Conservation (phyloP, 805 yeast species). For the Lachancea quebecensis region DNA sequence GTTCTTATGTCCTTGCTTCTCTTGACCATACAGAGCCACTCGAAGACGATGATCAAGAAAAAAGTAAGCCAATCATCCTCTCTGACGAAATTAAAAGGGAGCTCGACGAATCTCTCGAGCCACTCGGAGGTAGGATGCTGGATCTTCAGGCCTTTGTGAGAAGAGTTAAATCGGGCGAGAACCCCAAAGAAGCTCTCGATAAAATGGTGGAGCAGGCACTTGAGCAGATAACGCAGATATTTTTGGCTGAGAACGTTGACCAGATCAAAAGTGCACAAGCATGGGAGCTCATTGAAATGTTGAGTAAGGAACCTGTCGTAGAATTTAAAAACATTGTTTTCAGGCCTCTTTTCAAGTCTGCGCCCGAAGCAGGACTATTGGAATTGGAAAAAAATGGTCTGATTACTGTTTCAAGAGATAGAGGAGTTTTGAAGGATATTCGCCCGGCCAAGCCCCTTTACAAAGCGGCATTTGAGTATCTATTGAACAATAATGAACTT, state of each 20-base stretch:
- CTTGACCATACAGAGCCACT: constrained; percentile 28
- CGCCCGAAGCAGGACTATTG: constrained; percentile 49
- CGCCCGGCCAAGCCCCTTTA: constrained; percentile 80
- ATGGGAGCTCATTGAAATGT: constrained; percentile 69
- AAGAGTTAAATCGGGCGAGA: constrained; percentile 82
- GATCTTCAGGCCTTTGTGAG: constrained; percentile 88
- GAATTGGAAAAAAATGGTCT: constrained; percentile 77
- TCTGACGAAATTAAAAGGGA: constrained; percentile 25
- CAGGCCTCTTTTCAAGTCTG: constrained; percentile 53
- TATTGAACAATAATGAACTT: constrained; percentile 51
- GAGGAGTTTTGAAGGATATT: constrained; percentile 64
- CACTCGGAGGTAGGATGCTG: constrained; percentile 91
- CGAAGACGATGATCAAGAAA: constrained; percentile 27
- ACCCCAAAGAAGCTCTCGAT: constrained; percentile 63
- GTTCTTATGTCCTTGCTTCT: constrained; percentile 57
- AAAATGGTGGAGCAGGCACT: constrained; percentile 82
- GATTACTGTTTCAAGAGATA: constrained; percentile 61
- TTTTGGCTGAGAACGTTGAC: constrained; percentile 42
- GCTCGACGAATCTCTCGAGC: constrained; percentile 53
- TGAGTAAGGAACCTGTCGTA: constrained; percentile 45
- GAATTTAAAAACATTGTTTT: constrained; percentile 46
- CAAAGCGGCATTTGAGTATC: constrained; percentile 66
- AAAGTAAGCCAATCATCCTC: constrained; percentile 7
- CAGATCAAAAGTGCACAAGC: constrained; percentile 75
- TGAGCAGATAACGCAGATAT: constrained; percentile 81